A percentile compares a stretch with the other conserved stretches of the same genome.
These are phyloP conservation scores for Penicillium sp. DNA, from an alignment of 2,329 filamentous ascomycete genomes.

Conservation along the genomic window DNA sequence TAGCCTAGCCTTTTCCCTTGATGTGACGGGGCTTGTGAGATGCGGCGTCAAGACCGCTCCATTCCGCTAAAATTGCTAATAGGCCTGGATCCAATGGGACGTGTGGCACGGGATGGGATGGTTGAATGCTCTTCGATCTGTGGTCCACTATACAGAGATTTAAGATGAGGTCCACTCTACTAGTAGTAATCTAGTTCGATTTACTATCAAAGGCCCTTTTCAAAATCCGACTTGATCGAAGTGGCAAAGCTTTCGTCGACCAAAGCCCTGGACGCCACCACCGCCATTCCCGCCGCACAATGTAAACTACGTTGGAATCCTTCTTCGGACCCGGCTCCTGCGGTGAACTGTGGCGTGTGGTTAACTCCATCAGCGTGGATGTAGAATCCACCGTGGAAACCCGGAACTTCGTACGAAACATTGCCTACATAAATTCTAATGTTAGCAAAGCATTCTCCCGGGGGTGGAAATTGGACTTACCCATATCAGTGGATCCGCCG, in stretches of 20 bases:
- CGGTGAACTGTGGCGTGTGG: conserved; percentile 19
- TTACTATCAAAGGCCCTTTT: background rate
- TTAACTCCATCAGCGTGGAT: conserved; percentile 18
- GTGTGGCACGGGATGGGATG: background rate
- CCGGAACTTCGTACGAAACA: conserved; percentile 20
- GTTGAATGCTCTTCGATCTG: background rate
- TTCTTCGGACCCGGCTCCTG: conserved; percentile 16
- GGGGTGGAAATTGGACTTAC: conserved; percentile 8
- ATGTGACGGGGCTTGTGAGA: background rate
- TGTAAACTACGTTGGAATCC: conserved; percentile 13
- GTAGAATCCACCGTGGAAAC: conserved; percentile 23
- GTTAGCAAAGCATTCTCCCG: background rate
- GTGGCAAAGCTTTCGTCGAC: conserved; percentile 14
- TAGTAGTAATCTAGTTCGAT: background rate
- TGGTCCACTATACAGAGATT: background rate
- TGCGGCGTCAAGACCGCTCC: background rate
- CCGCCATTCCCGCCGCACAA: conserved; percentile 21
- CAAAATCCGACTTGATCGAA: conserved; percentile 12
- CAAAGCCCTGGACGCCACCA: conserved; percentile 17
- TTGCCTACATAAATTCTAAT: conserved; percentile 5
- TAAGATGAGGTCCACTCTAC: background rate
- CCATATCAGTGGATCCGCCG: conserved; percentile 33
- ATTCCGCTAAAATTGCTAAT: background rate
- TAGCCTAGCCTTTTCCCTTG: background rate
- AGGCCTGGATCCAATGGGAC: background rate